These are phyloP conservation scores for Halophytophthora polymorphica DNA, from an alignment of 352 stramenopile genomes.

Conservation along the genomic window DNA sequence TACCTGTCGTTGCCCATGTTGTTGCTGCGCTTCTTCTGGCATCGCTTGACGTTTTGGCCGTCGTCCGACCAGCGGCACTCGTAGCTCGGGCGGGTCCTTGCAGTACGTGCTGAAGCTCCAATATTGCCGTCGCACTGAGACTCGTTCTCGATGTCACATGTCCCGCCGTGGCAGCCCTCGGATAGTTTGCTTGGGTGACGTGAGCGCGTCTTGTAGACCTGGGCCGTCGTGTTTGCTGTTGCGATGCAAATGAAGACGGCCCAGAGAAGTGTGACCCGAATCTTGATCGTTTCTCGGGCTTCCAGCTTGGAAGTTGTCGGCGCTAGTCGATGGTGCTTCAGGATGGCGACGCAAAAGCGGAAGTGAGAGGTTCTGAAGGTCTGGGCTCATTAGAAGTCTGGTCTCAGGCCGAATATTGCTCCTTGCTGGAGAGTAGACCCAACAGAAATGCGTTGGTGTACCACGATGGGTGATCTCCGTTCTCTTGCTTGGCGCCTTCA, in stretches of 20 bases:
- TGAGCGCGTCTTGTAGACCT: too few relatives aligned
- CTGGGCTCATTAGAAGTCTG: too few relatives aligned
- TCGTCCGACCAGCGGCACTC: constrained; percentile 6
- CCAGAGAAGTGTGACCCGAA: not conserved
- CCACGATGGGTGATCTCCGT: too few relatives aligned
- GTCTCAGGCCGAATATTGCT: too few relatives aligned
- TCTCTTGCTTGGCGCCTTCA: too few relatives aligned
- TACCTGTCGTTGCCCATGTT: not conserved
- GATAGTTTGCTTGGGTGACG: too few relatives aligned
- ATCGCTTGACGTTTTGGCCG: constrained; percentile 8
- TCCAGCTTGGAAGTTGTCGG: not conserved
- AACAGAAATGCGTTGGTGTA: too few relatives aligned
- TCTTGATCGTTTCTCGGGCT: not conserved
- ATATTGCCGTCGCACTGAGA: constrained; percentile 15
- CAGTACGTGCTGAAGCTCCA: constrained; percentile 3
- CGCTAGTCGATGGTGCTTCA: not conserved
- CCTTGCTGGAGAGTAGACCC: too few relatives aligned
- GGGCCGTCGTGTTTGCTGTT: not conserved
- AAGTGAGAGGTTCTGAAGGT: not conserved
- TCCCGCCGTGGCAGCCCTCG: too few relatives aligned
- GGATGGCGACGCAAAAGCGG: not conserved
- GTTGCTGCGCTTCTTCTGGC: constrained; percentile 10
- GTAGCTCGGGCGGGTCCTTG: not conserved
- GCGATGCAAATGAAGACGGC: not conserved
- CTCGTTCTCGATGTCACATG: not conserved